phyloP scores from a whole-genome alignment of 148 eudicot genomes.

The Silene conica region DNA sequence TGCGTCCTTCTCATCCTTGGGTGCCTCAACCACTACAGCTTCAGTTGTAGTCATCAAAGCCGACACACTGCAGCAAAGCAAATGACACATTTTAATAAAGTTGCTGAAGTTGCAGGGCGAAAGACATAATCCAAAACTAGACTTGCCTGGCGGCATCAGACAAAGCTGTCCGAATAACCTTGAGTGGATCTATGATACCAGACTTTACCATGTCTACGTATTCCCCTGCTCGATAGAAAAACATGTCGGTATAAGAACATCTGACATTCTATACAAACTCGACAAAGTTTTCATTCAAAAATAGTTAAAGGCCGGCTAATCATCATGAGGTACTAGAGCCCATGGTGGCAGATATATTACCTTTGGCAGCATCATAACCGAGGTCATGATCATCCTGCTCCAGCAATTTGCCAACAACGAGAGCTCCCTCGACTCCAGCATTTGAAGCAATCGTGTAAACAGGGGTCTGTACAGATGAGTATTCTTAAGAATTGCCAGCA shows the following conservation, averaged over 20 bases:
- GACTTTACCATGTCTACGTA: constrained; percentile 87
- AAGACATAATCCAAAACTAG: neutral
- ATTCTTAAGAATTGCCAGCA: too few species aligned
- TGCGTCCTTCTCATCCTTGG: constrained; percentile 54
- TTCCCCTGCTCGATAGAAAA: constrained; percentile 45
- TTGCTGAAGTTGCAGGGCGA: too few species aligned
- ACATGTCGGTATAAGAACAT: neutral
- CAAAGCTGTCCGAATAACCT: constrained; percentile 88
- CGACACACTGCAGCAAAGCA: constrained; percentile 46
- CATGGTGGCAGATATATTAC: constrained; percentile 23
- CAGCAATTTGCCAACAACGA: constrained; percentile 80
- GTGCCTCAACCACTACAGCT: constrained; percentile 68
- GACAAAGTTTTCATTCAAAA: too few species aligned
- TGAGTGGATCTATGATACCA: constrained; percentile 87
- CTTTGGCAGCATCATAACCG: constrained; percentile 96
- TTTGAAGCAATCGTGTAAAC: constrained; percentile 72
- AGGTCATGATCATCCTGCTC: constrained; percentile 83
- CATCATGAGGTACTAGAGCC: too few species aligned
- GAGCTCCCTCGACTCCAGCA: constrained; percentile 94
- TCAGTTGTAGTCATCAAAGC: constrained; percentile 88
- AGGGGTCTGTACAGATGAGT: constrained; percentile 4
- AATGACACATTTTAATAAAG: neutral
- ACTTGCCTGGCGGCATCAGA: constrained; percentile 82
- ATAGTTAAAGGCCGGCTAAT: neutral
- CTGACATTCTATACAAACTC: too few species aligned